These are phyloP conservation scores for Euclidium syriacum DNA, from an alignment of 345 rosid species.

Conservation along the genomic window DNA sequence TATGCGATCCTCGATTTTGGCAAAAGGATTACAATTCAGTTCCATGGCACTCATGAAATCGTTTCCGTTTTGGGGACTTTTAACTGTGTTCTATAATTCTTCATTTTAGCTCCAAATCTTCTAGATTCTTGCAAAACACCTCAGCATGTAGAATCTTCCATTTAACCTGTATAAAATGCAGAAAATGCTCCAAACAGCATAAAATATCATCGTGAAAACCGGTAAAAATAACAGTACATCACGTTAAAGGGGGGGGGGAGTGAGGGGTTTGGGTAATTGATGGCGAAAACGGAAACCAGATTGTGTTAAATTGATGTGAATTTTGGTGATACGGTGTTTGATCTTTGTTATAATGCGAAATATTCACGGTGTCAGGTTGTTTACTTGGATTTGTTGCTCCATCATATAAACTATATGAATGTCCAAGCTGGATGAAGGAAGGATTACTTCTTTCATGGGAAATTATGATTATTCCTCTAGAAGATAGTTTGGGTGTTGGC, in stretches of 20 bases:
- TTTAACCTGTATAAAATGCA: too few relatives aligned
- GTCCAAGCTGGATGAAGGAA: not conserved
- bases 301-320: not conserved
- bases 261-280: too few relatives aligned
- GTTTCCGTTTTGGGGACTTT: not conserved
- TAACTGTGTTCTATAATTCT: not conserved
- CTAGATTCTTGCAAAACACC: too few relatives aligned
- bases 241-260: too few relatives aligned
- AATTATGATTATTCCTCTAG: not conserved
- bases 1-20: not conserved
- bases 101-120: too few relatives aligned
- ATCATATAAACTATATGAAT: not conserved
- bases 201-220: too few relatives aligned
- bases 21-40: not conserved
- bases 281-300: not conserved
- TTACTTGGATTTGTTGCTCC: not conserved
- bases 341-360: not conserved
- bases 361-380: not conserved
- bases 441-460: not conserved
- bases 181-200: too few relatives aligned
- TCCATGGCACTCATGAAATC: not conserved
- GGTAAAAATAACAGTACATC: too few relatives aligned
- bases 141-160: too few relatives aligned
- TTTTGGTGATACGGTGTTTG: not conserved
- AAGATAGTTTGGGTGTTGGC: not conserved